phyloP scores from a whole-genome alignment of 495 filamentous ascomycete species.

The Penicillium goetzii region DNA sequence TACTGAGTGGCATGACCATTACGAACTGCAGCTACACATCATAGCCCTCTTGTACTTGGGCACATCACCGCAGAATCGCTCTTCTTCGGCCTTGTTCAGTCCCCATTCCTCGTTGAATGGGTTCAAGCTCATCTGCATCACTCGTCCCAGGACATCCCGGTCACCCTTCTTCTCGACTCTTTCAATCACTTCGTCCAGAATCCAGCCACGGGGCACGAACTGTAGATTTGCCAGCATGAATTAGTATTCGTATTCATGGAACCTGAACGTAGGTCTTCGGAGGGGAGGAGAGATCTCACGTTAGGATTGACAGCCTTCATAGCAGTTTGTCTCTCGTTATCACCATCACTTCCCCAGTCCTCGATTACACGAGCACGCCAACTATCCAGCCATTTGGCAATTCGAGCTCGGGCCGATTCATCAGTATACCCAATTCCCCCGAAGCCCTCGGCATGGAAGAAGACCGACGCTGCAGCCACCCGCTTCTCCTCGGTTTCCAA shows the following conservation, averaged over 20 bases:
- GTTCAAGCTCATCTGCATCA: slow-evolving; percentile 78
- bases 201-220: slow-evolving; percentile 87
- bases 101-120: slow-evolving; percentile 85
- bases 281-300: slow-evolving; percentile 33
- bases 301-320: slow-evolving; percentile 92
- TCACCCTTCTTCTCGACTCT: slow-evolving; percentile 85
- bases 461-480: slow-evolving; percentile 59
- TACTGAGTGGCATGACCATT: background rate
- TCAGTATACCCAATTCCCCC: slow-evolving; percentile 60
- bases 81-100: slow-evolving; percentile 70
- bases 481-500: slow-evolving; percentile 64
- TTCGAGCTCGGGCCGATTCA: slow-evolving; percentile 58
- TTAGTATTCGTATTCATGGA: background rate
- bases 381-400: slow-evolving; percentile 74
- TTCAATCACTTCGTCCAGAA: slow-evolving; percentile 89
- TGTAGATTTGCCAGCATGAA: slow-evolving; percentile 16
- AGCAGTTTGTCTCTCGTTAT: slow-evolving; percentile 62
- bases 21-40: slow-evolving; percentile 86
- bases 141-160: slow-evolving; percentile 69
- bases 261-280: background rate
- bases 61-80: slow-evolving; percentile 86
- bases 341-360: slow-evolving; percentile 66
- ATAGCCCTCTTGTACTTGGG: slow-evolving; percentile 74
- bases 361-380: slow-evolving; percentile 71
- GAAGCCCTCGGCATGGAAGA: slow-evolving; percentile 72